phyloP scores from a whole-genome alignment of 306 rosid species.

The Rubus parviflorus region DNA sequence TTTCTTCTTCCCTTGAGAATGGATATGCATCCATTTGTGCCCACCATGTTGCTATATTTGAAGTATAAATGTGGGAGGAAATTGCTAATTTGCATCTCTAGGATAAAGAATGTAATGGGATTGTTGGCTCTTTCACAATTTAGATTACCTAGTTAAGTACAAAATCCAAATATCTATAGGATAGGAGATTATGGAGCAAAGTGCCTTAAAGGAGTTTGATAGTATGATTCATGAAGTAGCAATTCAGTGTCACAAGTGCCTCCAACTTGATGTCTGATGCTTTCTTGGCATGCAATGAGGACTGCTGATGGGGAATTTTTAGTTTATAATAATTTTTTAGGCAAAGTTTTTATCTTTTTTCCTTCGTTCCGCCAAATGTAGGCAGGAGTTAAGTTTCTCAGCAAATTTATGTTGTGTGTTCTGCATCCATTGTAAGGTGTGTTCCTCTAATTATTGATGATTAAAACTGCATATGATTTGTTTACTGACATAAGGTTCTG shows the following conservation, averaged over 20 bases:
- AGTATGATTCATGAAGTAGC: neutral
- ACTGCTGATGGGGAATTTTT: neutral
- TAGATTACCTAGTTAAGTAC: neutral
- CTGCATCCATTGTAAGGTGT: neutral
- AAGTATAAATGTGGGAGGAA: neutral
- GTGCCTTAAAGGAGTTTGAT: neutral
- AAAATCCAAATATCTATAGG: neutral
- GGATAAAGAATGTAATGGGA: neutral
- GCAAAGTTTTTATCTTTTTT: neutral
- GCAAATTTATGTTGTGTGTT: neutral
- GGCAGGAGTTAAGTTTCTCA: neutral
- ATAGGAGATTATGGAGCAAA: neutral
- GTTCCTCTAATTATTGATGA: neutral
- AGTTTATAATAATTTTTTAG: neutral
- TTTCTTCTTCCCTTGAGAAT: neutral
- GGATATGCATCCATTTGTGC: constrained; percentile 1
- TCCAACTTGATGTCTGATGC: neutral
- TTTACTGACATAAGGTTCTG: neutral
- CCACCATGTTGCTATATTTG: neutral
- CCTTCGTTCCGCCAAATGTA: neutral
- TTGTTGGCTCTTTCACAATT: neutral
- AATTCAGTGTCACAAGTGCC: neutral
- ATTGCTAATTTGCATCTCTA: neutral
- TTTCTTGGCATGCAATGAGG: neutral
- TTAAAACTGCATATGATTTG: neutral